A percentile compares a stretch with the other conserved stretches of the same genome.
phyloP scores from a whole-genome alignment of 2,329 filamentous ascomycete genomes.

The Tolypocladium album region DNA sequence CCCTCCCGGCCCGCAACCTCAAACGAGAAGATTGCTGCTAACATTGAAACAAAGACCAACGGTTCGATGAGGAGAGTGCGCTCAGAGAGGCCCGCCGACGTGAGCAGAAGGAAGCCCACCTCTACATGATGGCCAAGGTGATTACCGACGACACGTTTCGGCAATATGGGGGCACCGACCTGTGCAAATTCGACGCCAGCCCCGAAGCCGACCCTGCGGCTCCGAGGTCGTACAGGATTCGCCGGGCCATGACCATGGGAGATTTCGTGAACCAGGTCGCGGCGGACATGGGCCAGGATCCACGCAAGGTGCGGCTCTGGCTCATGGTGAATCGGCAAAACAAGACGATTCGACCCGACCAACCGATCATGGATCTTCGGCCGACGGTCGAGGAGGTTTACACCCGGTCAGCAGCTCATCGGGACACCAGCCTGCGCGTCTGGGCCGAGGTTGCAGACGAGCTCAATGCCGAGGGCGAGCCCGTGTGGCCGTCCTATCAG shows the following conservation, averaged over 20 bases:
- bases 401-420: slow-evolving; percentile 39
- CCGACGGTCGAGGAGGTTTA: slow-evolving; percentile 67
- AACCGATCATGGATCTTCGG: slow-evolving; percentile 66
- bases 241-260: slow-evolving; percentile 63
- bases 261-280: slow-evolving; percentile 67
- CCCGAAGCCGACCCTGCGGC: slow-evolving; percentile 56
- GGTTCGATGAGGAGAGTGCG: slow-evolving; percentile 73
- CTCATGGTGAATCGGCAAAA: slow-evolving; percentile 98
- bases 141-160: slow-evolving; percentile 75
- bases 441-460: slow-evolving; percentile 76
- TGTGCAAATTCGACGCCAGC: slow-evolving; percentile 58
- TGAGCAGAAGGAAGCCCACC: slow-evolving; percentile 86
- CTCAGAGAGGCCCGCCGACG: slow-evolving; percentile 67
- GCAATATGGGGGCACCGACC: slow-evolving; percentile 72
- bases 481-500: slow-evolving; percentile 59
- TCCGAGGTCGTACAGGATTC: slow-evolving; percentile 61
- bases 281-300: slow-evolving; percentile 55
- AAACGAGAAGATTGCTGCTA: slow-evolving; percentile 3
- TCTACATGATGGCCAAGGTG: slow-evolving; percentile 79
- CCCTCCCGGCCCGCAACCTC: neutral
- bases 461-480: slow-evolving; percentile 54
- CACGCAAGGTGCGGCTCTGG: slow-evolving; percentile 73
- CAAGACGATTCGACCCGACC: slow-evolving; percentile 86
- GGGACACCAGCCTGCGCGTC: slow-evolving; percentile 66
- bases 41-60: slow-evolving; percentile 40